A percentile compares a stretch with the other conserved stretches of the same genome.
These are phyloP conservation scores for Hortiboletus flavorubellus DNA, from an alignment of 768 basidiomycete genomes.

Conservation along the genomic window DNA sequence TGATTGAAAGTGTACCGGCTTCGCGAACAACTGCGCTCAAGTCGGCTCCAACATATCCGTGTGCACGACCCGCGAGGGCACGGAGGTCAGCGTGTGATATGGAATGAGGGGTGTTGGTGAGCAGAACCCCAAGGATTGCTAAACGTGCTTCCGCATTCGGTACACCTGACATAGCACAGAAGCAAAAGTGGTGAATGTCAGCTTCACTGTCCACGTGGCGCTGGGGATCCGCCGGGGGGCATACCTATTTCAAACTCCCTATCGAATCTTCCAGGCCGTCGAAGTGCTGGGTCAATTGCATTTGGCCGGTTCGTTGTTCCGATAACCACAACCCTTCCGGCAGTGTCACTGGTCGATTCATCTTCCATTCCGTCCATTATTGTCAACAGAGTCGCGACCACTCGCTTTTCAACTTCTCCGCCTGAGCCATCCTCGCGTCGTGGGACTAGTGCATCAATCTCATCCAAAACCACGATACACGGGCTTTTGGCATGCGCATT, in stretches of 20 bases:
- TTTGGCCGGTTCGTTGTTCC: slow-evolving; percentile 96
- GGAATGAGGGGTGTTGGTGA: slow-evolving; percentile 75
- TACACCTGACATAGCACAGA: slow-evolving; percentile 52
- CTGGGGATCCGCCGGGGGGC: slow-evolving; percentile 13
- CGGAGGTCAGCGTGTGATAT: slow-evolving; percentile 60
- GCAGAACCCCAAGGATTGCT: slow-evolving; percentile 82
- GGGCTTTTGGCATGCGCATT: slow-evolving; percentile 80
- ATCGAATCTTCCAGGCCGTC: slow-evolving; percentile 89
- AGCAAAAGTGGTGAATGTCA: background rate
- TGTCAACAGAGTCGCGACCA: slow-evolving; percentile 92
- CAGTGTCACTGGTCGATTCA: slow-evolving; percentile 34
- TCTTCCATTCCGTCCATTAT: slow-evolving; percentile 89
- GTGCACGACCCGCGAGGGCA: slow-evolving; percentile 70
- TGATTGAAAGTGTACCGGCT: slow-evolving; percentile 89
- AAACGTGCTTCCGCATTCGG: slow-evolving; percentile 84
- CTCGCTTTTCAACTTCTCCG: slow-evolving; percentile 93
- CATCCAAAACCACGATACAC: slow-evolving; percentile 93
- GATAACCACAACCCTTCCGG: slow-evolving; percentile 81
- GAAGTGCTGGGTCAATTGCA: slow-evolving; percentile 89
- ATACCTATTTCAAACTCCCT: slow-evolving; percentile 92
- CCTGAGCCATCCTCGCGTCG: slow-evolving; percentile 84
- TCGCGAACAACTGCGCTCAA: slow-evolving; percentile 89
- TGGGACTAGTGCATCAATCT: slow-evolving; percentile 94
- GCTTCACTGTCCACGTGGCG: background rate
- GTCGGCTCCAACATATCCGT: slow-evolving; percentile 98